Conservation (phyloP, 495 filamentous ascomycete genomes). For the Annulohypoxylon nitens region DNA sequence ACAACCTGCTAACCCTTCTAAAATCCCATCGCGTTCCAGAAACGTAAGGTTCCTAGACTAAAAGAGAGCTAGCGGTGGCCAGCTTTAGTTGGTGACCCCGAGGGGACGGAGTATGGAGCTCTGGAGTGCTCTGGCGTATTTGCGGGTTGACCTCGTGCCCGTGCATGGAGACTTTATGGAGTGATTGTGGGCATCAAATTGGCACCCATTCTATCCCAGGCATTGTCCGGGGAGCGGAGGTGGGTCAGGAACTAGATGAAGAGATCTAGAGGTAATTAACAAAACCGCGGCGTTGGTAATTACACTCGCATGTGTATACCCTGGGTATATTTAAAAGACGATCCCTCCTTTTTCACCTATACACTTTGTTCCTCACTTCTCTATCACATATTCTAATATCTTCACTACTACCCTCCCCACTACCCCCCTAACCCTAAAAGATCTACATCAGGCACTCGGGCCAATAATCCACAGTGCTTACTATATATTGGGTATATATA, state of each 20-base stretch:
- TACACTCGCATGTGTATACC: slow-evolving; percentile 5
- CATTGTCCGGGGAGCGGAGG: slow-evolving; percentile 41
- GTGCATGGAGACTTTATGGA: slow-evolving; percentile 38
- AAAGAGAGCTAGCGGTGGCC: slow-evolving; percentile 16
- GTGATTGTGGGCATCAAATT: slow-evolving; percentile 25
- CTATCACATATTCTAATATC: slow-evolving; percentile 15
- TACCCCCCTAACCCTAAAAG: background rate
- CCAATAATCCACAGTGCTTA: slow-evolving; percentile 14
- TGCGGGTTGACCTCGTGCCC: slow-evolving; percentile 44
- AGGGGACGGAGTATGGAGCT: slow-evolving; percentile 31
- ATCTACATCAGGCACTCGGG: slow-evolving; percentile 11
- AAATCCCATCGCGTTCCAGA: slow-evolving; percentile 28
- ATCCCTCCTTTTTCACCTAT: slow-evolving; percentile 13
- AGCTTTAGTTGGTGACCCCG: slow-evolving; percentile 30
- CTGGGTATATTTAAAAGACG: slow-evolving; percentile 33
- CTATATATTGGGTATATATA: slow-evolving; percentile 6
- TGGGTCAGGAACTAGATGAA: slow-evolving; percentile 26
- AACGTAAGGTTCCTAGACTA: slow-evolving; percentile 24
- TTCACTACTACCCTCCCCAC: slow-evolving; percentile 13
- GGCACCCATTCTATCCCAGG: slow-evolving; percentile 1
- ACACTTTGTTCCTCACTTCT: slow-evolving; percentile 3
- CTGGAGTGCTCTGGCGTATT: slow-evolving; percentile 45
- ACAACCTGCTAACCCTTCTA: slow-evolving; percentile 20
- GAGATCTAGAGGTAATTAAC: slow-evolving; percentile 15
- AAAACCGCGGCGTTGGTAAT: slow-evolving; percentile 26